Percentiles rank a stretch among this genome's conserved stretches.
Conservation (phyloP, 345 rosid genomes). For the Microcos paniculata region DNA sequence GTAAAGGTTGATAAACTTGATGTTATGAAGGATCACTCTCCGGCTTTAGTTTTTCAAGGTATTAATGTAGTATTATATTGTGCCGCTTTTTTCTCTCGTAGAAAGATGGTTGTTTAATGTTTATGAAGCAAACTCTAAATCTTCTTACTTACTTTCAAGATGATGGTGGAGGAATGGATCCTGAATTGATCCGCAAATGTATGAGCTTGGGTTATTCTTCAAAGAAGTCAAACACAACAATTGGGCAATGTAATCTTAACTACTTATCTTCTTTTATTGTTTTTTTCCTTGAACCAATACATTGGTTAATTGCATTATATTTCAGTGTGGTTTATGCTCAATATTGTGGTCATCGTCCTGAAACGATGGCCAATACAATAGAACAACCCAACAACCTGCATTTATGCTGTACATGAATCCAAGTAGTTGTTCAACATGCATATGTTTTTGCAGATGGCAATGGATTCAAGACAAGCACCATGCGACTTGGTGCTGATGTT, state of each 20-base stretch:
- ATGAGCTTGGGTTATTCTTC: conserved; percentile 99
- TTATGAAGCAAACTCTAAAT: background rate
- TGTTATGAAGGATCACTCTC: conserved; percentile 69
- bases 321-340: background rate
- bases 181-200: conserved; percentile 75
- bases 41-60: conserved; percentile 83
- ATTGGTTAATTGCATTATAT: background rate
- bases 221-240: conserved; percentile 79
- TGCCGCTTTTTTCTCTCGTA: background rate
- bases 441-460: conserved; percentile 74
- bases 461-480: conserved; percentile 98
- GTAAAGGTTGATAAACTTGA: conserved; percentile 82
- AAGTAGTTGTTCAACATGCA: background rate
- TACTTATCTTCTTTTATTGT: background rate
- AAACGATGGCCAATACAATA: background rate
- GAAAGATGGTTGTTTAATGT: conserved; percentile 7
- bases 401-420: background rate
- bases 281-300: conserved; percentile 1
- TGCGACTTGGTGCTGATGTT: conserved; percentile 94
- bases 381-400: background rate
- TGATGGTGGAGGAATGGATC: conserved; percentile 98
- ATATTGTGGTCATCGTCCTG: background rate
- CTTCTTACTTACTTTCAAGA: conserved; percentile 42
- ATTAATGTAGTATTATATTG: conserved; percentile 12
- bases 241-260: conserved; percentile 77